A percentile compares a stretch with the other conserved stretches of the same genome.
phyloP scores from a whole-genome alignment of 2,329 filamentous ascomycete genomes.

The Corniculantispora saksenae region DNA sequence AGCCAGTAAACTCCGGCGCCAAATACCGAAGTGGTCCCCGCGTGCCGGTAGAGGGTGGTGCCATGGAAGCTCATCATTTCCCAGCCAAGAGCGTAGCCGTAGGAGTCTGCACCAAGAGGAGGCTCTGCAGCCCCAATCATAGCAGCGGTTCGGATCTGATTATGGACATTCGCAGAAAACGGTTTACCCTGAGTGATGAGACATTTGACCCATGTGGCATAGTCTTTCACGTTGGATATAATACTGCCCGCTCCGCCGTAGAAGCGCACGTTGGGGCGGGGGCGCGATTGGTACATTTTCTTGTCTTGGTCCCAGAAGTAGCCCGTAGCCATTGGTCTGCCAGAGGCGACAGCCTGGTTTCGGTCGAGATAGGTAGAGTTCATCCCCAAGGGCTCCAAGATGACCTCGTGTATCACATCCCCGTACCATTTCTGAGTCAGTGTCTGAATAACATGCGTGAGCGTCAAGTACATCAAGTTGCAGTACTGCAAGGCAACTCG shows the following conservation, averaged over 20 bases:
- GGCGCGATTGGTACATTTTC: slow-evolving; percentile 24
- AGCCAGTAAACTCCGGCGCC: slow-evolving; percentile 24
- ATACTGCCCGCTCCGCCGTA: slow-evolving; percentile 41
- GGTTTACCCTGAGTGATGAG: slow-evolving; percentile 28
- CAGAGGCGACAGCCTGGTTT: slow-evolving; percentile 18
- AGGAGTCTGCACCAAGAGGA: slow-evolving; percentile 7
- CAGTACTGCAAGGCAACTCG: slow-evolving; percentile 45
- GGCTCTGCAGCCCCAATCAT: slow-evolving; percentile 30
- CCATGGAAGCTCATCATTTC: slow-evolving; percentile 19
- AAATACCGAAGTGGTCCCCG: slow-evolving; percentile 20
- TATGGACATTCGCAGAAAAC: slow-evolving; percentile 24
- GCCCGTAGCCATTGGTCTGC: slow-evolving; percentile 35
- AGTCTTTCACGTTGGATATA: slow-evolving; percentile 38
- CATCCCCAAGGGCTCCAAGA: slow-evolving; percentile 46
- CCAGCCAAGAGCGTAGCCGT: slow-evolving; percentile 24
- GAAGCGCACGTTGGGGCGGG: slow-evolving; percentile 31
- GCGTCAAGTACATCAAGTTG: slow-evolving; percentile 47
- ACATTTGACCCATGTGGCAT: slow-evolving; percentile 31
- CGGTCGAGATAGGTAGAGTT: slow-evolving; percentile 30
- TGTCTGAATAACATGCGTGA: slow-evolving; percentile 41
- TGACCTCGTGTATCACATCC: slow-evolving; percentile 35
- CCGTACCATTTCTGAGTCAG: slow-evolving; percentile 34
- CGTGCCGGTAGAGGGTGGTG: slow-evolving; percentile 21
- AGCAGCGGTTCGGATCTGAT: slow-evolving; percentile 22
- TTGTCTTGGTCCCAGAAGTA: slow-evolving; percentile 36